Evolutionary conservation across 495 filamentous ascomycete species (phyloP).

Genomic region (Penicillium waksmanii): DNA sequence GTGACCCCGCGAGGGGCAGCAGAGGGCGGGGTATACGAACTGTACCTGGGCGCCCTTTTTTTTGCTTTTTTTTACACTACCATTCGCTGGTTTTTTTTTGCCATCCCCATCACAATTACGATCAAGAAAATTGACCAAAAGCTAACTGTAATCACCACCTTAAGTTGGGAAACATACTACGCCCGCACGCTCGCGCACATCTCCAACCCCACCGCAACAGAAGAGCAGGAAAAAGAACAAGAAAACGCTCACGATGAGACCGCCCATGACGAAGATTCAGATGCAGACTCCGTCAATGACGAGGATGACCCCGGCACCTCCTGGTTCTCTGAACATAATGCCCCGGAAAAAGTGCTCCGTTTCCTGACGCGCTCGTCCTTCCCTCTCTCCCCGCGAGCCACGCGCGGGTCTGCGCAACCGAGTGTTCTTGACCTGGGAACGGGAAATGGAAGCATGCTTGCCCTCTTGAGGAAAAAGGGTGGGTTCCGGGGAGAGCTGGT

Average conservation of each 20-base stretch:
- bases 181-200: slow-evolving; percentile 47
- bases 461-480: slow-evolving; percentile 66
- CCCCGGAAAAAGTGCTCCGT: slow-evolving; percentile 51
- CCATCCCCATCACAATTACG: background rate
- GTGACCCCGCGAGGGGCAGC: background rate
- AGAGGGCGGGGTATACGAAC: background rate
- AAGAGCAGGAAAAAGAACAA: background rate
- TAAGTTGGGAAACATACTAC: slow-evolving; percentile 53
- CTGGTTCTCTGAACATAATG: slow-evolving; percentile 58
- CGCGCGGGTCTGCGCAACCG: slow-evolving; percentile 26
- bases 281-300: slow-evolving; percentile 34
- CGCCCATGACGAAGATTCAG: slow-evolving; percentile 2
- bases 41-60: background rate
- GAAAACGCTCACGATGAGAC: slow-evolving; percentile 13
- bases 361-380: slow-evolving; percentile 46
- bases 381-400: slow-evolving; percentile 39
- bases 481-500: slow-evolving; percentile 66
- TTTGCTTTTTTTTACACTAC: background rate
- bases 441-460: slow-evolving; percentile 89
- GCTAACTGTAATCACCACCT: no score
- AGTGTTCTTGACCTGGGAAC: slow-evolving; percentile 80
- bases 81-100: background rate
- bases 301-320: slow-evolving; percentile 54
- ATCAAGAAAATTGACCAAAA: background rate
- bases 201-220: slow-evolving; percentile 19